Percentiles rank a stretch among this genome's conserved stretches.
These are phyloP conservation scores for Pythium folliculosum DNA, from an alignment of 352 stramenopile species.

Conservation along the genomic window DNA sequence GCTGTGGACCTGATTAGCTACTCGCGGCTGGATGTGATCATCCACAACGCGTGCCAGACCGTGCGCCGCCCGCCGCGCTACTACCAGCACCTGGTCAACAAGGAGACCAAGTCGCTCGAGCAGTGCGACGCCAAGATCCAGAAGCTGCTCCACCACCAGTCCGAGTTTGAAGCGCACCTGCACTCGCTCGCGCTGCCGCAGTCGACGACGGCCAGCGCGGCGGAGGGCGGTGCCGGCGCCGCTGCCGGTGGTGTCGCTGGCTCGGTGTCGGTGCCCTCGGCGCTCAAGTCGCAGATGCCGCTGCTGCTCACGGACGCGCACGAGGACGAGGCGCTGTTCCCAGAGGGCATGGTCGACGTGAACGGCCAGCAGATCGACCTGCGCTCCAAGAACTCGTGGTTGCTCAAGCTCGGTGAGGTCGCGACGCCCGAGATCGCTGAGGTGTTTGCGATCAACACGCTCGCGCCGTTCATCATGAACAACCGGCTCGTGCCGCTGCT, in stretches of 20 bases:
- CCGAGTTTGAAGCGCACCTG: constrained; percentile 73
- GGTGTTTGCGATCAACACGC: constrained; percentile 94
- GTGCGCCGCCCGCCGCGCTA: constrained; percentile 93
- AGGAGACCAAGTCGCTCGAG: constrained; percentile 72
- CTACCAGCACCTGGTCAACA: constrained; percentile 92
- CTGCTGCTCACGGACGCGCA: constrained; percentile 76
- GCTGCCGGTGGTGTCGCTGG: constrained; percentile 16
- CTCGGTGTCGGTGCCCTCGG: constrained; percentile 52
- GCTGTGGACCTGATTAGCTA: constrained; percentile 33
- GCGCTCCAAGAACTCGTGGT: constrained; percentile 93
- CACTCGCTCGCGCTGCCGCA: constrained; percentile 56
- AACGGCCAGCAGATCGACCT: constrained; percentile 97
- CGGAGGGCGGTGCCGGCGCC: constrained; percentile 17
- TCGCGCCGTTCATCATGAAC: constrained; percentile 98
- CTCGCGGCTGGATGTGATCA: constrained; percentile 94
- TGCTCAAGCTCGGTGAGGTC: constrained; percentile 94
- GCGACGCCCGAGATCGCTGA: constrained; percentile 85
- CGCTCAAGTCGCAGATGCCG: constrained; percentile 82
- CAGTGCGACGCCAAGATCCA: constrained; percentile 53
- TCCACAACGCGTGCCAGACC: constrained; percentile 98
- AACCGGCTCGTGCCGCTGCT: constrained; percentile 92
- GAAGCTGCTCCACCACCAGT: constrained; percentile 77
- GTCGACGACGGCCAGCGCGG: constrained; percentile 12
- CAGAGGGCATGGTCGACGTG: constrained; percentile 88
- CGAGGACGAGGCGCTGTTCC: constrained; percentile 52